phyloP scores from a whole-genome alignment of 2,329 filamentous ascomycete genomes.

The Lithohypha guttulata region DNA sequence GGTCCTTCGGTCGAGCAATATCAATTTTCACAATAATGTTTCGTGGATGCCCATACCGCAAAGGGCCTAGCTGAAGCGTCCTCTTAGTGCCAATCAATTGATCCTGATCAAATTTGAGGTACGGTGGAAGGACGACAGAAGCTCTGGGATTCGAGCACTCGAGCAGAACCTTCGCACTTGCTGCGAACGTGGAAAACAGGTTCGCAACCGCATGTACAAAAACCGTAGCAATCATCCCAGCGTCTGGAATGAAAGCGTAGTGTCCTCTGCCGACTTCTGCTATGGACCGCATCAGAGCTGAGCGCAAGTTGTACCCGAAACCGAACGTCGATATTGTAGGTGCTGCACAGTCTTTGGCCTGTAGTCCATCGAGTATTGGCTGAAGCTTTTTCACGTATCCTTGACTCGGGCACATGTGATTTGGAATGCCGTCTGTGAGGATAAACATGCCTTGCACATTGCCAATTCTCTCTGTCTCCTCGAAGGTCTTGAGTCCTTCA shows the following conservation, averaged over 20 bases:
- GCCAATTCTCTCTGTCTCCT: constrained; percentile 22
- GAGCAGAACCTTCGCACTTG: constrained; percentile 35
- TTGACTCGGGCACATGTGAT: constrained; percentile 41
- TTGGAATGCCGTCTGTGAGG: constrained; percentile 35
- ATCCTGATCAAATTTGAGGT: background rate
- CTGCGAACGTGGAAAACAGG: constrained; percentile 48
- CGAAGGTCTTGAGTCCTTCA: constrained; percentile 42
- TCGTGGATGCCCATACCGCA: constrained; percentile 52
- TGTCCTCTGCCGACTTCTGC: constrained; percentile 47
- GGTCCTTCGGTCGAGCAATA: constrained; percentile 17
- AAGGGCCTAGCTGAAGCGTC: constrained; percentile 31
- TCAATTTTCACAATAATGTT: constrained; percentile 40
- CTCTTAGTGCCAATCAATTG: constrained; percentile 4
- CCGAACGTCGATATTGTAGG: constrained; percentile 42
- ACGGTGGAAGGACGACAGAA: background rate
- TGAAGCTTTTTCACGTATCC: constrained; percentile 47
- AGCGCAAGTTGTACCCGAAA: constrained; percentile 41
- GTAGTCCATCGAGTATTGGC: constrained; percentile 23
- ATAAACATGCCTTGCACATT: constrained; percentile 26
- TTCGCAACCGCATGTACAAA: constrained; percentile 54
- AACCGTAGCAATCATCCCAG: constrained; percentile 50
- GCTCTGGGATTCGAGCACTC: constrained; percentile 9
- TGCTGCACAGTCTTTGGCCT: constrained; percentile 2
- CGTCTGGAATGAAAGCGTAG: constrained; percentile 52
- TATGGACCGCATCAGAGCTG: constrained; percentile 49